Base-by-base conservation (phyloP, 2,329 filamentous ascomycete species). In the Lachnellula subtilissima region DNA sequence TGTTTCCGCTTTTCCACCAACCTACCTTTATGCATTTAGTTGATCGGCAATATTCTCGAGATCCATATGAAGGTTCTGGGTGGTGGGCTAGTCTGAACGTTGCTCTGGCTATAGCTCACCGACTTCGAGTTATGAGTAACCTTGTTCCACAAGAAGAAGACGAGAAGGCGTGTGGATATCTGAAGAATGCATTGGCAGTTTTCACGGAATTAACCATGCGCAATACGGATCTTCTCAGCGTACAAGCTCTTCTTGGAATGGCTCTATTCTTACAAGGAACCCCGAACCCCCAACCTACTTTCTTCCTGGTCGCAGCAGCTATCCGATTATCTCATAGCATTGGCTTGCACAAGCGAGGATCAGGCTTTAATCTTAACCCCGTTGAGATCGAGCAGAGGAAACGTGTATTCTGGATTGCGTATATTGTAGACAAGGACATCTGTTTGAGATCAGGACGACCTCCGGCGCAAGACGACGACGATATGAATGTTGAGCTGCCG, bases 71-170 rank as follows among this genome's bases (percentile, higher is more conserved):
- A 70, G 92, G 93, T 28, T 95, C 91, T 5, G 94, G 94, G 3
- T 99, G 94, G 94, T 99, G 94, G 93, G 94, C 94, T 5, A 96
- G 91, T 72, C 79, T 99, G 66, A 99, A 99, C 65, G 88, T 96
- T 57, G 91, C 88, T 1, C 75, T 99, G 54, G 94, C 93, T n/a
- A 95, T 97, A 64, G 88, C 93, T 5, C 91, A 97, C 69, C 84
- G 94, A 42, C 77, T 99, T 67, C 87, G 94, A 11, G 91, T 97
- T 22, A 96, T 97, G 91, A 96, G 90, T 75, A 94, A 96, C 67
- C 77, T 96, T 8, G 90, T 96, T 0, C 87, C 91, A 1, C 84
- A 89, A 60, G 91, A 96, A 60, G 93, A 97, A 69, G 94, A 97
- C 64, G 86, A 92, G 52, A 95, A 95, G 70, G 92, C 92, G 0